Evolutionary conservation across 23 red algal species (phyloP).

Genomic region (Gracilaria caudata): DNA sequence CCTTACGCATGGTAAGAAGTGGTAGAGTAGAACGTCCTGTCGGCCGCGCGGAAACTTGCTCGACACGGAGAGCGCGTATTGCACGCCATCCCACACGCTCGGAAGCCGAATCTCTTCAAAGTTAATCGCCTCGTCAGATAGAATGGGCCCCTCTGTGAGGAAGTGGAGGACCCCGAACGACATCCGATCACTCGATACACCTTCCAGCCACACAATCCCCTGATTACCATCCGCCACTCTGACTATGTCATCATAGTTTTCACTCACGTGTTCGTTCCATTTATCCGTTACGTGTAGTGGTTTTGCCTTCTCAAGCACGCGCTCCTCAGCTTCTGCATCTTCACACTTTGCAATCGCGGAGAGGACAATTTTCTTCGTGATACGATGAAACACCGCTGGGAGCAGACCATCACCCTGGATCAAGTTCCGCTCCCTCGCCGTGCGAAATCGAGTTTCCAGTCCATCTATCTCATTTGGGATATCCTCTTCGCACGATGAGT

Average conservation of each 20-base stretch:
- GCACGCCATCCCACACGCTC: not conserved
- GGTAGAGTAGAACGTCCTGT: no score
- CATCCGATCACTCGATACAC: not conserved
- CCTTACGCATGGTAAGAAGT: no score
- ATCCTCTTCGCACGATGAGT: no score
- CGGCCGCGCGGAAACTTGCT: no score
- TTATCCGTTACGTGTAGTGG: not conserved
- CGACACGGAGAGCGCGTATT: no score
- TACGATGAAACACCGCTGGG: no score
- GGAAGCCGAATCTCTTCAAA: not conserved
- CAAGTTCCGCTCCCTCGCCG: no score
- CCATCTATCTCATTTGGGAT: no score
- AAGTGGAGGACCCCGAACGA: not conserved
- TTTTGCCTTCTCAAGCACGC: no score
- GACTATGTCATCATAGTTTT: not conserved
- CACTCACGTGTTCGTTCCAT: not conserved
- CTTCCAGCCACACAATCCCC: not conserved
- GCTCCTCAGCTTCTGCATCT: no score
- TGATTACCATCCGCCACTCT: not conserved
- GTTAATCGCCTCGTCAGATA: not conserved
- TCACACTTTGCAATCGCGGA: not conserved
- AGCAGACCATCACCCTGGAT: no score
- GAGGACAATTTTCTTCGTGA: not conserved
- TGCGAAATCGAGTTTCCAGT: no score
- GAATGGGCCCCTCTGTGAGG: not conserved